Conservation (phyloP, 2,329 filamentous ascomycete species). For the Lecanosticta acicola region DNA sequence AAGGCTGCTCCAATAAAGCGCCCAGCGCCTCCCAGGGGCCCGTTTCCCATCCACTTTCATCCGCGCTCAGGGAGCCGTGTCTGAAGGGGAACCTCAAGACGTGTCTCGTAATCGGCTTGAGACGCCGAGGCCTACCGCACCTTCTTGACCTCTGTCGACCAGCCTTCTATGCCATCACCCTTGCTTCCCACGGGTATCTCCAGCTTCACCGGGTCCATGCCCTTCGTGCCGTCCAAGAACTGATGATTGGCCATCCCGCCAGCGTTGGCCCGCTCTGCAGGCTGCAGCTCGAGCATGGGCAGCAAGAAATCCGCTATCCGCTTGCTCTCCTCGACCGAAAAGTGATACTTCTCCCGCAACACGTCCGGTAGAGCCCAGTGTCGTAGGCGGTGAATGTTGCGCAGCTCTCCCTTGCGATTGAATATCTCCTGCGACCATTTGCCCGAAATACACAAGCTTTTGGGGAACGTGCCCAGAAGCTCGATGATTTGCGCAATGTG, state of each 20-base stretch:
- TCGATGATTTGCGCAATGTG: slow-evolving; percentile 99
- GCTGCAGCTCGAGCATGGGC: slow-evolving; percentile 85
- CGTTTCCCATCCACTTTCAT: background rate
- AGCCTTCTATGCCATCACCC: slow-evolving; percentile 90
- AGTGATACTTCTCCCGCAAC: slow-evolving; percentile 93
- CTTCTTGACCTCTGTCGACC: slow-evolving; percentile 79
- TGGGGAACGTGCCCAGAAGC: slow-evolving; percentile 86
- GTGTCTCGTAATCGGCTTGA: no score
- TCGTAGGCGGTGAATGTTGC: slow-evolving; percentile 91
- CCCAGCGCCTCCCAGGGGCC: background rate
- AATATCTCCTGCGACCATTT: slow-evolving; percentile 99
- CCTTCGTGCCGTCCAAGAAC: slow-evolving; percentile 79
- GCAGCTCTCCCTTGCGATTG: slow-evolving; percentile 92
- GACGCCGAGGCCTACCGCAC: slow-evolving; percentile 61
- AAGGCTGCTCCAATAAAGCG: background rate
- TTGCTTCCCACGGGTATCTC: slow-evolving; percentile 72
- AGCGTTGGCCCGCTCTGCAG: slow-evolving; percentile 85
- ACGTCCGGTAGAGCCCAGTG: slow-evolving; percentile 96
- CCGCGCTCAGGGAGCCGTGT: background rate
- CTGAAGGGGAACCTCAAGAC: no score
- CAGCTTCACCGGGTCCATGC: slow-evolving; percentile 76
- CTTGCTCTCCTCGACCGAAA: slow-evolving; percentile 73
- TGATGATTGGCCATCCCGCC: slow-evolving; percentile 85
- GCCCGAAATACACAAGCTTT: slow-evolving; percentile 81
- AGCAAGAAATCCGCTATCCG: slow-evolving; percentile 75